phyloP scores from a whole-genome alignment of 805 yeast genomes.

The Dipodascus geniculatus region DNA sequence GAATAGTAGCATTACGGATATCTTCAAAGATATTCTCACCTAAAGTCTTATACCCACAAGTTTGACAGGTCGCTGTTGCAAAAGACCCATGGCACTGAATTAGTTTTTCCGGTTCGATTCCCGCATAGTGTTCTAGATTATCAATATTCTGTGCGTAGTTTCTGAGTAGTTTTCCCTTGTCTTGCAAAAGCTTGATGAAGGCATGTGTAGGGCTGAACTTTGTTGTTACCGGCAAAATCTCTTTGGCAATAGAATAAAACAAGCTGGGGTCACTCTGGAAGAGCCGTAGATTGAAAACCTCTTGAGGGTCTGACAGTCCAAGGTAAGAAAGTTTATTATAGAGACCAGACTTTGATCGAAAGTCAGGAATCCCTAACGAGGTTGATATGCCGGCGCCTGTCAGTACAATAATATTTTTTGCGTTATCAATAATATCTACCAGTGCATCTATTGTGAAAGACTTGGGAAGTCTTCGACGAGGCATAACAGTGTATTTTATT shows the following conservation, averaged over 20 bases:
- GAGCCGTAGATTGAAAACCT: slow-evolving; percentile 65
- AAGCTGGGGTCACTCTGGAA: slow-evolving; percentile 67
- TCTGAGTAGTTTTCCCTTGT: slow-evolving; percentile 63
- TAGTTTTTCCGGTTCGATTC: slow-evolving; percentile 50
- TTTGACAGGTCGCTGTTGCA: slow-evolving; percentile 74
- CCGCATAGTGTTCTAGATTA: slow-evolving; percentile 73
- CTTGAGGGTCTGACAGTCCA: slow-evolving; percentile 80
- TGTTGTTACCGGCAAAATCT: slow-evolving; percentile 63
- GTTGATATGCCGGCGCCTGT: slow-evolving; percentile 95
- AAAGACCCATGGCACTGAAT: slow-evolving; percentile 92
- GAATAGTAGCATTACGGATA: slow-evolving; percentile 47
- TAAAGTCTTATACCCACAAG: slow-evolving; percentile 54
- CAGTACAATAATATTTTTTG: slow-evolving; percentile 55
- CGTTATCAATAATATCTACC: slow-evolving; percentile 37
- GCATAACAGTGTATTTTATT: slow-evolving; percentile 20
- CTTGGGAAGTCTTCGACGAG: slow-evolving; percentile 15
- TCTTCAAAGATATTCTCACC: slow-evolving; percentile 55
- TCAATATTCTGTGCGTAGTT: slow-evolving; percentile 90
- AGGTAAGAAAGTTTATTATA: slow-evolving; percentile 56
- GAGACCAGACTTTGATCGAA: slow-evolving; percentile 79
- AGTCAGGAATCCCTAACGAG: slow-evolving; percentile 82
- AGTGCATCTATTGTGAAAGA: slow-evolving; percentile 45
- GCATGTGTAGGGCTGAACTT: slow-evolving; percentile 66
- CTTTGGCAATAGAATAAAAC: slow-evolving; percentile 77
- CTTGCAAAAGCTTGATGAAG: slow-evolving; percentile 62